phyloP scores from a whole-genome alignment of 176 grass and related monocot genomes.

The Cenchrus fungigraminus region DNA sequence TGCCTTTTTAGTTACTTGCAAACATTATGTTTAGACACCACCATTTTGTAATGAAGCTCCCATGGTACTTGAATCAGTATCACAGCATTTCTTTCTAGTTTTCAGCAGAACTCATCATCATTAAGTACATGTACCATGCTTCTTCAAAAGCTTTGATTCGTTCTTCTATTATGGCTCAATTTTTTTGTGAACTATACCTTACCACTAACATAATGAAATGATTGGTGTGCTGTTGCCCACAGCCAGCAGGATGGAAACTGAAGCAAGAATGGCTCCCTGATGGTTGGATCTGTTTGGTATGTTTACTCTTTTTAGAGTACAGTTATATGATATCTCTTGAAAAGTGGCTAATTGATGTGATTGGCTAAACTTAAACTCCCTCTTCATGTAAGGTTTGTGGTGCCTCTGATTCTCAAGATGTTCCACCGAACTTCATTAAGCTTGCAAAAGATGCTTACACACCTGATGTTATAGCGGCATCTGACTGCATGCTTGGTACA shows the following conservation, averaged over 20 bases:
- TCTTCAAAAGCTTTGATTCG: constrained; percentile 6
- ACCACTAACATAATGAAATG: constrained; percentile 21
- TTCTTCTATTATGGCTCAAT: constrained; percentile 5
- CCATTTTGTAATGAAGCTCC: constrained; percentile 1
- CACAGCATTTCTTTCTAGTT: constrained; percentile 12
- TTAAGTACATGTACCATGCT: neutral
- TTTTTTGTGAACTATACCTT: neutral
- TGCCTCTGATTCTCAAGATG: constrained; percentile 86
- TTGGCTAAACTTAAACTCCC: constrained; percentile 30
- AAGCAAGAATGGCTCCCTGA: constrained; percentile 93
- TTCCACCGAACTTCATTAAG: constrained; percentile 91
- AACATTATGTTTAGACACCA: constrained; percentile 6
- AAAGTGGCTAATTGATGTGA: neutral
- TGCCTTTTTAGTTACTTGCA: neutral
- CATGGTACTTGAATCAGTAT: neutral
- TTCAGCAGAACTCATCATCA: neutral
- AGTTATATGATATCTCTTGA: neutral
- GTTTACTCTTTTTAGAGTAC: constrained; percentile 19
- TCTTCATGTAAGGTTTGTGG: constrained; percentile 77
- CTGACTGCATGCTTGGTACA: constrained; percentile 98
- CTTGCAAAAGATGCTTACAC: constrained; percentile 95
- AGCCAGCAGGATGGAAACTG: constrained; percentile 91
- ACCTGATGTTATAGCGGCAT: constrained; percentile 98
- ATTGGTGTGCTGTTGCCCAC: constrained; percentile 22
- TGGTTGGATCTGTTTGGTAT: constrained; percentile 91